These are phyloP conservation scores for Kwoniella mangroviensis DNA, from an alignment of 768 basidiomycete species.

Conservation along the genomic window DNA sequence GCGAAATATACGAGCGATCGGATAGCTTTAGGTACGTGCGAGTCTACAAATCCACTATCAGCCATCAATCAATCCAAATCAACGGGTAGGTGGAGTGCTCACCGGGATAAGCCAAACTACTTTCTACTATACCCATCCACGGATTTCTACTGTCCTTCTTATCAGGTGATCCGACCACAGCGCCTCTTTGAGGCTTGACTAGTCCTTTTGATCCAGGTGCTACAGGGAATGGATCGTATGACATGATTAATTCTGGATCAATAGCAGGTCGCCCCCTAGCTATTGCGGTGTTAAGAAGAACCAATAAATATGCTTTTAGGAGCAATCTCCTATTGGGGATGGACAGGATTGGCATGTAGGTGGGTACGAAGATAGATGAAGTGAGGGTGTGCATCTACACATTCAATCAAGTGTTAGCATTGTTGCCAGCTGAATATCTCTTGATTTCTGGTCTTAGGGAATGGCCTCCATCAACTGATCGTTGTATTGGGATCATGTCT, in stretches of 20 bases:
- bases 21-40: conserved; percentile 48
- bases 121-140: conserved; percentile 41
- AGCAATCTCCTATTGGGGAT: conserved; percentile 33
- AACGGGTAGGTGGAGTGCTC: conserved; percentile 1
- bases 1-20: conserved; percentile 37
- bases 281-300: conserved; percentile 31
- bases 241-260: conserved; percentile 32
- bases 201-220: conserved; percentile 19
- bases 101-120: conserved; percentile 38
- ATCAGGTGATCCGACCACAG: conserved; percentile 21
- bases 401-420: neutral
- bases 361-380: conserved; percentile 45
- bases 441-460: no score
- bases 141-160: conserved; percentile 32
- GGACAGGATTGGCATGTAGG: conserved; percentile 32
- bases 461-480: no score
- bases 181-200: conserved; percentile 2
- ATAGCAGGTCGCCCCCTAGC: conserved; percentile 39
- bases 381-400: conserved; percentile 49
- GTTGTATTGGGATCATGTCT: no score
- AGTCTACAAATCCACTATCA: conserved; percentile 25
- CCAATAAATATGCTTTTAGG: conserved; percentile 35
- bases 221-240: conserved; percentile 29
- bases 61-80: neutral
- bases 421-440: no score